A percentile compares a stretch with the other conserved stretches of the same genome.
phyloP scores from a whole-genome alignment of 495 filamentous ascomycete species.

The Penicillium salamii region DNA sequence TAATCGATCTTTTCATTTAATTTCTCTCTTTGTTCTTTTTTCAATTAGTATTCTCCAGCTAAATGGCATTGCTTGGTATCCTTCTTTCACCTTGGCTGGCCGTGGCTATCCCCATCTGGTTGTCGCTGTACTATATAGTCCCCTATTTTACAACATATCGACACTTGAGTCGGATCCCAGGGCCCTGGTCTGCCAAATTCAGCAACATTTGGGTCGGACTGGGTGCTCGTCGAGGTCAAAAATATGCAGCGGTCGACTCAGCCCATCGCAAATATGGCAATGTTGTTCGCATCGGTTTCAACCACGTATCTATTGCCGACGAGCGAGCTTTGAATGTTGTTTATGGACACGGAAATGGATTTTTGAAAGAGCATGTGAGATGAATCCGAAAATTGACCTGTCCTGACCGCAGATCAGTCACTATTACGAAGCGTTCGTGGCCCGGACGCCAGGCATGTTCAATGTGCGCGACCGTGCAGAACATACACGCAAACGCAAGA shows the following conservation, averaged over 20 bases:
- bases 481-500: constrained; percentile 79
- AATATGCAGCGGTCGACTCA: constrained; percentile 27
- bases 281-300: constrained; percentile 38
- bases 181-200: constrained; percentile 21
- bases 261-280: constrained; percentile 39
- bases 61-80: constrained; percentile 14
- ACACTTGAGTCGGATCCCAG: constrained; percentile 14
- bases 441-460: constrained; percentile 74
- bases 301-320: constrained; percentile 34
- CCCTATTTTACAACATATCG: constrained; percentile 20
- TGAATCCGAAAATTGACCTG: background rate
- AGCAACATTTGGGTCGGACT: constrained; percentile 26
- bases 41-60: background rate
- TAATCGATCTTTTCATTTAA: too few relatives aligned
- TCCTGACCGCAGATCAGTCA: constrained; percentile 35
- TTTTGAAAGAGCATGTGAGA: constrained; percentile 54
- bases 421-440: constrained; percentile 82
- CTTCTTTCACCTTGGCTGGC: constrained; percentile 16
- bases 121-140: constrained; percentile 20
- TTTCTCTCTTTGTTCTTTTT: background rate
- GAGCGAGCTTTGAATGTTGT: constrained; percentile 27
- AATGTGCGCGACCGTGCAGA: constrained; percentile 72
- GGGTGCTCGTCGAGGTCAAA: constrained; percentile 20
- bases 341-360: constrained; percentile 57
- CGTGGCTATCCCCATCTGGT: constrained; percentile 11